Percentiles rank a stretch among this genome's conserved stretches.
Conservation (phyloP, 1,284 basidiomycete species). For the Tilletia walkeri region DNA sequence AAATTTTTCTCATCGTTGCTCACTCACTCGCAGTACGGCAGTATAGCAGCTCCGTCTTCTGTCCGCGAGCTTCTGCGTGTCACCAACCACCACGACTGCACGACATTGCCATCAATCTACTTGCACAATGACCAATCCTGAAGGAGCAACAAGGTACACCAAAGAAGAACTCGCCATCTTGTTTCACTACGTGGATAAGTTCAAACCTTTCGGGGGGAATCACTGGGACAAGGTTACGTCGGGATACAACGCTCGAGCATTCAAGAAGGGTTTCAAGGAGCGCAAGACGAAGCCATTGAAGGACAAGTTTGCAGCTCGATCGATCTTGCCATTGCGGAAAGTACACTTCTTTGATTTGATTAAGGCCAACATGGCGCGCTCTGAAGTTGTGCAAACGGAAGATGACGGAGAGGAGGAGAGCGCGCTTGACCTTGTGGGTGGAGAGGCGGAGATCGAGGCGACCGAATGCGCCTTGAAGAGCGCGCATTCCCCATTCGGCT, state of each 20-base stretch:
- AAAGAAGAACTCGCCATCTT: not conserved
- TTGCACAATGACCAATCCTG: not conserved
- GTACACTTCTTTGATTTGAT: not conserved
- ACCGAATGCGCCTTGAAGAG: not conserved
- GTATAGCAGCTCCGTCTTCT: too few relatives aligned
- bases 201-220: not conserved
- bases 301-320: not conserved
- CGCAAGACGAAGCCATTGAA: not conserved
- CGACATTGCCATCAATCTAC: too few relatives aligned
- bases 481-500: not conserved
- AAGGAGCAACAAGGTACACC: not conserved
- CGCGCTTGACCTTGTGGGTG: not conserved
- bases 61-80: too few relatives aligned
- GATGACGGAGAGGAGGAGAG: not conserved
- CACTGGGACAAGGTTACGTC: not conserved
- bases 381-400: not conserved
- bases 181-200: not conserved
- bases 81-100: too few relatives aligned
- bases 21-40: too few relatives aligned
- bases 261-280: not conserved
- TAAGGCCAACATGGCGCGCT: not conserved
- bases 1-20: too few relatives aligned
- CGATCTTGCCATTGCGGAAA: too few relatives aligned
- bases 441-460: not conserved
- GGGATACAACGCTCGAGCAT: not conserved